Conservation (phyloP, 1,139 yeast genomes). For the Geotrichum australiense region DNA sequence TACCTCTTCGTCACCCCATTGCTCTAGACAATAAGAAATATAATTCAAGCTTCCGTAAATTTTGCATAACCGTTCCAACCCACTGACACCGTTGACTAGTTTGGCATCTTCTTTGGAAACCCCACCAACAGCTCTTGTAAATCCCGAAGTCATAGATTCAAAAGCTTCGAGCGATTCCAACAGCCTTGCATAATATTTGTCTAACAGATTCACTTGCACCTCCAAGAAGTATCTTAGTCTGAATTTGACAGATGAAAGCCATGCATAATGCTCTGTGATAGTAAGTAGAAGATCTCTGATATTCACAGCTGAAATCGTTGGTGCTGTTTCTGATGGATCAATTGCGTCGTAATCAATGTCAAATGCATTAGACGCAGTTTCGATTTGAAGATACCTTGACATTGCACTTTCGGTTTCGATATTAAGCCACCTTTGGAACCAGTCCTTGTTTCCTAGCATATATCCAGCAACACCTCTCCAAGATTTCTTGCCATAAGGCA, state of each 20-base stretch:
- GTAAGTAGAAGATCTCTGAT: conserved; percentile 58
- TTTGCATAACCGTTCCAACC: conserved; percentile 51
- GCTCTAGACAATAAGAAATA: conserved; percentile 45
- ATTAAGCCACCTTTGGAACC: conserved; percentile 56
- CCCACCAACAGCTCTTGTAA: conserved; percentile 36
- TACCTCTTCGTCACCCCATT: conserved; percentile 55
- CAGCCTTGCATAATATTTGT: conserved; percentile 50
- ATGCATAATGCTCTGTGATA: conserved; percentile 55
- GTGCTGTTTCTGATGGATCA: conserved; percentile 42
- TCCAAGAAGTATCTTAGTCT: conserved; percentile 64
- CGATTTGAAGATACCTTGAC: conserved; percentile 49
- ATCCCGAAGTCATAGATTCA: conserved; percentile 40
- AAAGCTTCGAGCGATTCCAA: conserved; percentile 43
- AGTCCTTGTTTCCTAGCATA: conserved; percentile 38
- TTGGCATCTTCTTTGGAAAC: conserved; percentile 35
- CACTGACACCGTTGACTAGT: conserved; percentile 41
- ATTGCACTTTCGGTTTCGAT: conserved; percentile 45
- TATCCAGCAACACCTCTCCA: conserved; percentile 61
- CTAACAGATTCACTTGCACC: conserved; percentile 60
- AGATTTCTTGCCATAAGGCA: conserved; percentile 40
- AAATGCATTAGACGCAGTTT: conserved; percentile 49
- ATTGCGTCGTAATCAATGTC: conserved; percentile 57
- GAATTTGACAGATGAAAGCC: conserved; percentile 51
- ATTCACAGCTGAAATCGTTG: conserved; percentile 62
- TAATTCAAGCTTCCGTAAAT: conserved; percentile 55